Percentiles rank a stretch among this genome's conserved stretches.
Conservation (phyloP, 2,329 filamentous ascomycete genomes). For the Fusarium liriodendri region DNA sequence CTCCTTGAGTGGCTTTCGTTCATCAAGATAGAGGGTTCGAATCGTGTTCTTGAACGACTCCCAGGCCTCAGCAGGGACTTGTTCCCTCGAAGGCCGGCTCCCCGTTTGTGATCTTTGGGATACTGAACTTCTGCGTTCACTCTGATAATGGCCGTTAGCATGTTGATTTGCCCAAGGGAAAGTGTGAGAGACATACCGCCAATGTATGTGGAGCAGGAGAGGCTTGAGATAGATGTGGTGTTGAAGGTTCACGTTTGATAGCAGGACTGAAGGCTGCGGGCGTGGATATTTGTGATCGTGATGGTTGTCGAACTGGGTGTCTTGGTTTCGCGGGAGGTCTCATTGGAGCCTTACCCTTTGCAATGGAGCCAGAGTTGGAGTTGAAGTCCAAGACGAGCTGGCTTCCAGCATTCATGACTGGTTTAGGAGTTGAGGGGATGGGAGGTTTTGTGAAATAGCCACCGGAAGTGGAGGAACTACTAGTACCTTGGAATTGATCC, state of each 20-base stretch:
- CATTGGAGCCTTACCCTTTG: slow-evolving; percentile 50
- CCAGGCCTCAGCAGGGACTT: slow-evolving; percentile 60
- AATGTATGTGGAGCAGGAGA: slow-evolving; percentile 39
- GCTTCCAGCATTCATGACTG: slow-evolving; percentile 48
- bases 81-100: slow-evolving; percentile 54
- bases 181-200: slow-evolving; percentile 39
- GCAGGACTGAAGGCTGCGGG: slow-evolving; percentile 40
- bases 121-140: slow-evolving; percentile 44
- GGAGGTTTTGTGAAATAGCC: slow-evolving; percentile 52
- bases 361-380: slow-evolving; percentile 44
- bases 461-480: slow-evolving; percentile 33
- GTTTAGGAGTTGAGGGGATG: slow-evolving; percentile 53
- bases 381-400: slow-evolving; percentile 54
- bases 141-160: slow-evolving; percentile 35
- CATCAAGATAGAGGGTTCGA: slow-evolving; percentile 59
- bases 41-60: slow-evolving; percentile 61
- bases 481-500: slow-evolving; percentile 36
- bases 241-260: slow-evolving; percentile 47
- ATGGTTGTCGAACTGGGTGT: slow-evolving; percentile 41
- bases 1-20: slow-evolving; percentile 63
- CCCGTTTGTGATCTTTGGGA: slow-evolving; percentile 47
- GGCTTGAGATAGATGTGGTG: slow-evolving; percentile 42
- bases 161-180: not conserved
- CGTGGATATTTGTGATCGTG: slow-evolving; percentile 35
- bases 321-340: slow-evolving; percentile 48